Conservation (phyloP, 164 flowering plant species). For the Chimonanthus salicifolius region DNA sequence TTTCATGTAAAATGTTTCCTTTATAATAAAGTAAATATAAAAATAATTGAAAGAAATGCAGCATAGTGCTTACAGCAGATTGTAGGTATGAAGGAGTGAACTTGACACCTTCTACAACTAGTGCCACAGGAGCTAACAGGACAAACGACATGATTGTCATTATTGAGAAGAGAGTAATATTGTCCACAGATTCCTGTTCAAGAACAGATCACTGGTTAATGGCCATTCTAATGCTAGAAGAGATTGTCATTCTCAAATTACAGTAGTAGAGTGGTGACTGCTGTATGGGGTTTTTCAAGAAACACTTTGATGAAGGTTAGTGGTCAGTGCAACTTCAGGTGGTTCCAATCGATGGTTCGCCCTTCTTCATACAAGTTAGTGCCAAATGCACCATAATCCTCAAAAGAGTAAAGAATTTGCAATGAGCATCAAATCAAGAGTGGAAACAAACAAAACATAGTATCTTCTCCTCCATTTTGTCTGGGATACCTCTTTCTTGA, state of each 20-base stretch:
- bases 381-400: too few species aligned
- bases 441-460: background rate
- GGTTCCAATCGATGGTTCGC: too few species aligned
- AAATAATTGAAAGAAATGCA: background rate
- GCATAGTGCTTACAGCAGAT: slow-evolving; percentile 46
- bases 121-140: slow-evolving; percentile 48
- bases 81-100: slow-evolving; percentile 62
- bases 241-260: background rate
- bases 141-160: slow-evolving; percentile 66
- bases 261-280: too few species aligned
- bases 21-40: background rate
- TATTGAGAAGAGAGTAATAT: slow-evolving; percentile 66
- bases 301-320: too few species aligned
- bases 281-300: too few species aligned
- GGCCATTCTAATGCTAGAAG: background rate
- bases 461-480: background rate
- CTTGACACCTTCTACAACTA: slow-evolving; percentile 64
- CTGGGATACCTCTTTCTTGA: slow-evolving; percentile 69
- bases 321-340: too few species aligned
- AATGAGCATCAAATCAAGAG: background rate
- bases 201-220: slow-evolving; percentile 14
- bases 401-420: background rate
- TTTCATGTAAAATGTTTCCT: background rate
- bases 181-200: slow-evolving; percentile 80
- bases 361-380: too few species aligned